A percentile compares a stretch with the other conserved stretches of the same genome.
phyloP scores from a whole-genome alignment of 352 stramenopile species.

The Phytopythium sindhum region DNA sequence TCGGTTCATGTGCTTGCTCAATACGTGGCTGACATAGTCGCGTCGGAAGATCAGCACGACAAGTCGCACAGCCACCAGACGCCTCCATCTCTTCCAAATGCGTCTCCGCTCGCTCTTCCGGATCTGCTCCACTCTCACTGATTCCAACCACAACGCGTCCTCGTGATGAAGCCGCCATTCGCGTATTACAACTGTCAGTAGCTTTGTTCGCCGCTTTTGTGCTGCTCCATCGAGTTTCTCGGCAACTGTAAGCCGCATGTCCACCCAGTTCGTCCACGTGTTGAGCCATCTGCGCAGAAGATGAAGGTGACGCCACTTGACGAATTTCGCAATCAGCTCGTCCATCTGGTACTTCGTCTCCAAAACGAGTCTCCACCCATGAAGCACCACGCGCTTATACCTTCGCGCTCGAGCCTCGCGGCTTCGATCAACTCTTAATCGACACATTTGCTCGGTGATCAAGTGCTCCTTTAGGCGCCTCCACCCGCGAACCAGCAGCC shows the following conservation, averaged over 20 bases:
- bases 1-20: neutral
- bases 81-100: neutral
- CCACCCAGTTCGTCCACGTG: conserved; percentile 17
- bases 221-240: neutral
- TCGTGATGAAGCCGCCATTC: neutral
- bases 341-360: conserved; percentile 8
- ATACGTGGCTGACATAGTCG: neutral
- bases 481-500: conserved; percentile 10
- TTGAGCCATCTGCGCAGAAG: conserved; percentile 10
- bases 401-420: neutral
- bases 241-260: neutral
- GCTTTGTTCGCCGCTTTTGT: neutral
- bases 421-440: neutral
- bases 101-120: neutral
- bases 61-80: conserved; percentile 3
- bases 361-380: conserved; percentile 8
- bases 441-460: neutral
- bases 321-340: conserved; percentile 9
- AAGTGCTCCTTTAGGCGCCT: conserved; percentile 5
- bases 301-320: conserved; percentile 12
- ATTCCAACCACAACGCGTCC: neutral
- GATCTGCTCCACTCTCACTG: neutral
- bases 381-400: conserved; percentile 2
- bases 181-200: neutral
- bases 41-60: neutral